Base-by-base conservation (phyloP, 306 rosid species). In the Cicer chorassanicum region DNA sequence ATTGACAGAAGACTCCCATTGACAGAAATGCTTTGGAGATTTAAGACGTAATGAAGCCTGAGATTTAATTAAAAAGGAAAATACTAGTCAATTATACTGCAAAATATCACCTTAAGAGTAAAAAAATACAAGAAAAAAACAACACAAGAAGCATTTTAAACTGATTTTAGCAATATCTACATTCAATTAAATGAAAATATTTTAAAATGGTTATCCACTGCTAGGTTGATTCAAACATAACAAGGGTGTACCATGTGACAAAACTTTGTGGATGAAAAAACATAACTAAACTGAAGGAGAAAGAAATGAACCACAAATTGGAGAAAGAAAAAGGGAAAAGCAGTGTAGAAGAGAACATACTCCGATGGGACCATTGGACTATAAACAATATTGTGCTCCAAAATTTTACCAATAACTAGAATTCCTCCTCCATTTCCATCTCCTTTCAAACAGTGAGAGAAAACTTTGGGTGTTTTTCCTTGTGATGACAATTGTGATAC, bases 371-470 rank as follows among this genome's bases (percentile, higher is more conserved):
- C 93, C 68, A 93, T 95, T 9, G 98, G 98, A 81, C 90, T 93
- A 79, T 90, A 93, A 67, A 88, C 95, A 77, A 93, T 89, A 85
- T 77, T 82, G 66, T 95, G 96, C 88, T 90, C 97, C 90, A 89
- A 69, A 81, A 93, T 91, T 86, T 90, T 95, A 66, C 98, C 98
- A 82, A 93, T 95, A 89, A 93, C 98, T 78, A 90, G 84, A 66
- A 93, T 87, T 65, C 98, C 98, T 48, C 98, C 98, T 66, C 98
- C 98, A 82, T 79, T 82, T 40, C 89, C 91, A 40, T 87, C 97
- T 79, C 98, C 98, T 82, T 86, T 93, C 66, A 93, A 77, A 73
- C 98, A 93, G 80, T 93, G 97, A 19, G 98, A 93, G 87, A 93
- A 93, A 65, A 84, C 92, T 76, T 82, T 86, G 21, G 98, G 98